Base-by-base conservation (phyloP, 345 rosid species). In the Moringa oleifera region DNA sequence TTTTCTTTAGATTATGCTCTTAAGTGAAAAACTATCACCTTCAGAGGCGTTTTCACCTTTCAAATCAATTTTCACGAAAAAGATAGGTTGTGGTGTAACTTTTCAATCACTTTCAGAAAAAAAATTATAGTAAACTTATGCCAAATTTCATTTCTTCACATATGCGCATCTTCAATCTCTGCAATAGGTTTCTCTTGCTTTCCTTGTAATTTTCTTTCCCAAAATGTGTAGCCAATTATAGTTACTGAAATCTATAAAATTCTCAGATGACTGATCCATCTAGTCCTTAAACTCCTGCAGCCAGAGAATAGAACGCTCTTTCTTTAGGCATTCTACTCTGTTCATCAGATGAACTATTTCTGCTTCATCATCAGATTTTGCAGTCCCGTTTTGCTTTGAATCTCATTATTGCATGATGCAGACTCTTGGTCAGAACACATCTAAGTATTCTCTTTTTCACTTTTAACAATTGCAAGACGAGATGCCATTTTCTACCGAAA, bases 211-310 rank as follows among this genome's bases (percentile, higher is more conserved):
- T 77, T 24, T 71, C 83, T 64, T 75, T 77, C 70, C 64, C 76
- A 65, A 53, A 66, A 65, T 57, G 68, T 51, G 49, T 65, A 67
- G 62, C 63, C 64, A 57, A 59, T 41, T 53, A 58, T 51, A 64
- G 66, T 61, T 64, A 71, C 69, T 67, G 65, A 37, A 76, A 71
- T 79, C 83, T 22, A 61, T 60, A 58, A 57, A 59, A 68, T 71
- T 68, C 67, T 80, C 87, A 36, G 85, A 77, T 57, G 84, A 70
- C 65, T 81, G 85, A 80, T 85, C 96, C 86, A 89, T 84, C 99
- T 97, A 90, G 62, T 88, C 87, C 82, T 84, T 91, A 77, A 90
- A 80, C 75, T 95, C 97, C 41, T 88, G 80, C 79, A 95, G 70
- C 97, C 97, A 95, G 71, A 88, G 84, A 69, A 80, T 67, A 33